Conservation (phyloP, 495 filamentous ascomycete genomes). For the Chaetomium fimeti region DNA sequence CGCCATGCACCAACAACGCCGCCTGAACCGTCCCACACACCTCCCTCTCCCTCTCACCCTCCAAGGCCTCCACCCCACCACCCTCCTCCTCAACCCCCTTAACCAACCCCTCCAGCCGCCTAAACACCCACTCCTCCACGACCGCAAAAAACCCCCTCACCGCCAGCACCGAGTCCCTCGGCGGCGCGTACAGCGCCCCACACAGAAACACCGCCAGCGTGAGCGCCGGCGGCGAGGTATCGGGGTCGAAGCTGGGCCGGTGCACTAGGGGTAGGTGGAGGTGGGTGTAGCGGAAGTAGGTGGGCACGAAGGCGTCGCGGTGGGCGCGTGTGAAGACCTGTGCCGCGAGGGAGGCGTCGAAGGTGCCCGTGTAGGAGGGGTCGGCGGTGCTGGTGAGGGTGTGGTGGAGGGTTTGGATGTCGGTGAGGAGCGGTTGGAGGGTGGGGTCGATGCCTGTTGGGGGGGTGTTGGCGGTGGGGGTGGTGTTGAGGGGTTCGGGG, state of each 20-base stretch:
- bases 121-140: slow-evolving; percentile 12
- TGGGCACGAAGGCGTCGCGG: slow-evolving; percentile 10
- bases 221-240: neutral
- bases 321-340: slow-evolving; percentile 29
- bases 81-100: neutral
- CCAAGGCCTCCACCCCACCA: neutral
- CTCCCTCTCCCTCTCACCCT: neutral
- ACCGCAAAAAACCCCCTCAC: slow-evolving; percentile 4
- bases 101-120: neutral
- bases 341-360: slow-evolving; percentile 31
- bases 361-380: slow-evolving; percentile 17
- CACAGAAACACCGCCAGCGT: slow-evolving; percentile 10
- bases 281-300: slow-evolving; percentile 23
- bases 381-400: slow-evolving; percentile 3
- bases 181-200: slow-evolving; percentile 6
- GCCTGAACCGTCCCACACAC: slow-evolving; percentile 21
- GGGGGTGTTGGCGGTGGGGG: neutral
- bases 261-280: slow-evolving; percentile 17
- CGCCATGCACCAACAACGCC: slow-evolving; percentile 16
- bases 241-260: slow-evolving; percentile 16
- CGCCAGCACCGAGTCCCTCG: slow-evolving; percentile 5
- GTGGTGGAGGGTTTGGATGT: slow-evolving; percentile 7
- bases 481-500: neutral
- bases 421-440: neutral
- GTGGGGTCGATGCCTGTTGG: slow-evolving; percentile 3